These are phyloP conservation scores for Trametes cinnabarina DNA, from an alignment of 768 basidiomycete genomes.

Conservation along the genomic window DNA sequence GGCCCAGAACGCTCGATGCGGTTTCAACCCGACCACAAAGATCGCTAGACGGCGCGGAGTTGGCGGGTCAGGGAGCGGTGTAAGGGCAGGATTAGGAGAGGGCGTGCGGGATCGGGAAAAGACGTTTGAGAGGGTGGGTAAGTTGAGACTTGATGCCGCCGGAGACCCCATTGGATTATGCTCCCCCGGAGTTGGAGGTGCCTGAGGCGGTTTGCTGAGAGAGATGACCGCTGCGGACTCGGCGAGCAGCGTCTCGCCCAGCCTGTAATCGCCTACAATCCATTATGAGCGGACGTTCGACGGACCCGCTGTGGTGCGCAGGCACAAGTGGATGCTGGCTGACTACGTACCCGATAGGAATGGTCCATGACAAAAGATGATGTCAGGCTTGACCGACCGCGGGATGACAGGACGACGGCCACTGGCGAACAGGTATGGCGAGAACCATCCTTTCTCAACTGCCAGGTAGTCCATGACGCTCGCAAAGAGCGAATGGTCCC, in stretches of 20 bases:
- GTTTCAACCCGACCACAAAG: slow-evolving; percentile 55
- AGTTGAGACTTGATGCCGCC: slow-evolving; percentile 29
- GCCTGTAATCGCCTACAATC: slow-evolving; percentile 52
- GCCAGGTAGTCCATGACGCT: slow-evolving; percentile 61
- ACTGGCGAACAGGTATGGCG: slow-evolving; percentile 63
- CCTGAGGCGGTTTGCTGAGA: slow-evolving; percentile 32
- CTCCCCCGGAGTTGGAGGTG: slow-evolving; percentile 18
- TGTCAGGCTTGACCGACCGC: slow-evolving; percentile 60
- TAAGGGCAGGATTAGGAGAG: slow-evolving; percentile 47
- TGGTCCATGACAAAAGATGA: slow-evolving; percentile 64
- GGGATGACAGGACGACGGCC: slow-evolving; percentile 58
- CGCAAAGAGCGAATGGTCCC: slow-evolving; percentile 58
- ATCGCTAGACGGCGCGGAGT: slow-evolving; percentile 56
- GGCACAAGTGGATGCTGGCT: background rate
- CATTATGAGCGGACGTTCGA: background rate
- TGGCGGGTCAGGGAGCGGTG: slow-evolving; percentile 41
- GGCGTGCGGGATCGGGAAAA: slow-evolving; percentile 51
- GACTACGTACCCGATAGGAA: slow-evolving; percentile 52
- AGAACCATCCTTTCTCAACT: slow-evolving; percentile 68
- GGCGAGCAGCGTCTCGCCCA: slow-evolving; percentile 56
- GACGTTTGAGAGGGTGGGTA: slow-evolving; percentile 42
- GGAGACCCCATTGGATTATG: slow-evolving; percentile 15
- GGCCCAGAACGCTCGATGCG: slow-evolving; percentile 59
- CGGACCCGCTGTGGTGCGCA: background rate
- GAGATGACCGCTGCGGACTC: slow-evolving; percentile 56